phyloP scores from a whole-genome alignment of 345 rosid genomes.

The Eucalyptus viminalis region DNA sequence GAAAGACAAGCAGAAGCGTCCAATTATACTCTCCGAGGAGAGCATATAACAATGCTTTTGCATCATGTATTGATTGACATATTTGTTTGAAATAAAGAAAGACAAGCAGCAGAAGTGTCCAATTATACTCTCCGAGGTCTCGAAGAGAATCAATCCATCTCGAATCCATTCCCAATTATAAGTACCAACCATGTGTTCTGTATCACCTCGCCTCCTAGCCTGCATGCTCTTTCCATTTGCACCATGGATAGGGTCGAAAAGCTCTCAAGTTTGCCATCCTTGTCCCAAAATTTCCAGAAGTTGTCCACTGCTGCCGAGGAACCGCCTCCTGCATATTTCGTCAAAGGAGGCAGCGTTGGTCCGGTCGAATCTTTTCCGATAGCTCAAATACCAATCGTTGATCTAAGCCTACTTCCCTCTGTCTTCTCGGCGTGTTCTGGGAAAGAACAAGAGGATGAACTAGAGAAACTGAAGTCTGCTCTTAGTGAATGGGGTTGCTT shows the following conservation, averaged over 20 bases:
- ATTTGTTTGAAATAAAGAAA: background rate
- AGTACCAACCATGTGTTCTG: background rate
- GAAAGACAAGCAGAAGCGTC: background rate
- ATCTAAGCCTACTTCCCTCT: conserved; percentile 10
- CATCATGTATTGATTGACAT: background rate
- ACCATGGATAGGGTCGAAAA: background rate
- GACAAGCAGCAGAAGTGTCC: background rate
- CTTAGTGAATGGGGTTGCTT: conserved; percentile 24
- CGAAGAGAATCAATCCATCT: background rate
- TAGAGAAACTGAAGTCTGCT: conserved; percentile 12
- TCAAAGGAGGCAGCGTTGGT: background rate
- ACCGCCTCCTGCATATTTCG: background rate
- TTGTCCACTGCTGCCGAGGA: background rate
- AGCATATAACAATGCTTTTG: background rate
- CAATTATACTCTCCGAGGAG: background rate
- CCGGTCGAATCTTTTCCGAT: background rate
- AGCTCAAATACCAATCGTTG: conserved; percentile 3
- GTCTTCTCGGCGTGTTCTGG: background rate
- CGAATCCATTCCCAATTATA: background rate
- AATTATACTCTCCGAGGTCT: background rate
- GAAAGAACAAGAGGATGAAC: background rate
- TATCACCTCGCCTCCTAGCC: background rate
- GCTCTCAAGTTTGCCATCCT: background rate
- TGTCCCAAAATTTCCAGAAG: background rate
- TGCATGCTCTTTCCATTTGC: background rate